Evolutionary conservation across 768 basidiomycete species (phyloP), one percentile per base, ranked within the genome.

Genomic region (Rhizopogon vulgaris): DNA sequence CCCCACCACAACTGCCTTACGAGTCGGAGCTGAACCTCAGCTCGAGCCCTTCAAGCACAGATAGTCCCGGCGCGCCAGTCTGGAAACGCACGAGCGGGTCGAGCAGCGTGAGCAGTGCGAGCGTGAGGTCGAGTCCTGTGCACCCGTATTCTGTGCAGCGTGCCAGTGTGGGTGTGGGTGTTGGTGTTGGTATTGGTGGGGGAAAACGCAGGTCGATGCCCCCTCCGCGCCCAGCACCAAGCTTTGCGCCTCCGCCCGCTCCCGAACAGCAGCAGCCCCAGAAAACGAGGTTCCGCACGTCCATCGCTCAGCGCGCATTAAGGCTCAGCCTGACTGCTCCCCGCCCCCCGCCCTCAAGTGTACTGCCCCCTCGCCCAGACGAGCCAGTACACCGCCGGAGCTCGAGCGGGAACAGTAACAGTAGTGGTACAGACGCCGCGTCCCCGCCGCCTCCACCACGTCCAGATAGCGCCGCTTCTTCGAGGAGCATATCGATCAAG

Each of bases 181-280:
- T 32, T 18, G 17, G 42, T 18, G 17, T 45, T 3, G 17, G 28
- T 17, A 1, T 28, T 17, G 27, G 42, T 43, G 22, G 11, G 22
- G 39, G 39, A 14, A 45, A 83, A 59, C 74, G 87, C 38, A 60
- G 71, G 17, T 87, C 85, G 3, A 77, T 86, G 64, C 86, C 87
- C 3, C 88, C 87, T 15, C 85, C 81, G 27, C 82, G 85, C 12
- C 88, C 88, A 28, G 79, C 84, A 4, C 87, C 89, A 0, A 84
- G 77, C 25, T 76, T 77, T 45, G 84, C 86, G 6, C 78, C 84
- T 14, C 87, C 87, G 12, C 83, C 84, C 43, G 81, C 86, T 6
- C 87, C 87, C 3, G 61, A 56, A 34, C 58, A 64, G 37, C 62
- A 58, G n/a, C 57, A 60, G 42, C 58, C 66, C 12, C 45, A 46